Evolutionary conservation across 352 stramenopile genomes (phyloP).

Genomic region (Pythium phragmiticola): DNA sequence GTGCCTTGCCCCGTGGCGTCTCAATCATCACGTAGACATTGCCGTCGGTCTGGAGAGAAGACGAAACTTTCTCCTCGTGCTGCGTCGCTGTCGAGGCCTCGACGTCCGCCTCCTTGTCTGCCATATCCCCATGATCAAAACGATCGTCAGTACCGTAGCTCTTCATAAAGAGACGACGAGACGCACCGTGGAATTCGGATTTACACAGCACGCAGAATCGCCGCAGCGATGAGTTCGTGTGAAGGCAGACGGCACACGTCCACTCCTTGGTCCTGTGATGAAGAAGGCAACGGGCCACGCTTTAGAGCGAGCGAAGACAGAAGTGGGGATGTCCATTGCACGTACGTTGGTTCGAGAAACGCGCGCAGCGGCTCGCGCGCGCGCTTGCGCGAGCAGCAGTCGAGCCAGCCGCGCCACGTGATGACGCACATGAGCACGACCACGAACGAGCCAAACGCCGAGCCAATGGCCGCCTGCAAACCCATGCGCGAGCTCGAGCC

Average conservation of each 20-base stretch:
- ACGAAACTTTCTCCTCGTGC: background rate
- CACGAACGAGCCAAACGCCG: constrained; percentile 15
- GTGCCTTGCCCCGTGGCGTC: background rate
- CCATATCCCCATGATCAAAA: background rate
- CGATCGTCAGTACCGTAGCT: background rate
- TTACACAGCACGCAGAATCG: constrained; percentile 21
- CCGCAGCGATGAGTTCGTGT: constrained; percentile 17
- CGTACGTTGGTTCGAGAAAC: constrained; percentile 13
- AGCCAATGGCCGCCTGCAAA: constrained; percentile 7
- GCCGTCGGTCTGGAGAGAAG: too few species aligned
- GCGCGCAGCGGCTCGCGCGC: constrained; percentile 11
- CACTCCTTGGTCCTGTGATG: constrained; percentile 12
- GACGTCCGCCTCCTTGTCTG: constrained; percentile 2
- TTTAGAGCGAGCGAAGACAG: background rate
- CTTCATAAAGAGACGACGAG: background rate
- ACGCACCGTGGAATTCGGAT: constrained; percentile 9
- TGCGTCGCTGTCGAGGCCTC: background rate
- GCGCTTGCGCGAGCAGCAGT: constrained; percentile 18
- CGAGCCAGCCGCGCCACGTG: constrained; percentile 22
- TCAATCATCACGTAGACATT: constrained; percentile 1
- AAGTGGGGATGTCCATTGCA: background rate
- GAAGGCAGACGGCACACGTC: constrained; percentile 20
- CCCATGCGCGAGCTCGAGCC: constrained; percentile 5
- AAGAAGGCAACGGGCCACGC: background rate
- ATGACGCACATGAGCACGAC: constrained; percentile 24